phyloP scores from a whole-genome alignment of 2,329 filamentous ascomycete genomes.

The Fusarium foetens region DNA sequence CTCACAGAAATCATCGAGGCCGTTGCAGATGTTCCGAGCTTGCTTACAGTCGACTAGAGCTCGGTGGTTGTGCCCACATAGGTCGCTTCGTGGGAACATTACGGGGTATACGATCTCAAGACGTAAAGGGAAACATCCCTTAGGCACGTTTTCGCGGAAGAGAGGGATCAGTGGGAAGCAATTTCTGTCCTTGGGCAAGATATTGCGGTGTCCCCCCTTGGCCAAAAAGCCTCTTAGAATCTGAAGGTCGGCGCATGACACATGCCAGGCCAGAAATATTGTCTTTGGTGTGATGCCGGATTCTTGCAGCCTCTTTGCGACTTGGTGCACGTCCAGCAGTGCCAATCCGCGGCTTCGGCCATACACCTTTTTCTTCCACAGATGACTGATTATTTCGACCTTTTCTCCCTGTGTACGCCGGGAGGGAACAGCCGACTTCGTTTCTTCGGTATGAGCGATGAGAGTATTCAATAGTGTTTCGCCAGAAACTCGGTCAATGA shows the following conservation, averaged over 20 bases:
- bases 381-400: neutral
- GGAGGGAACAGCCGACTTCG: neutral
- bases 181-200: neutral
- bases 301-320: neutral
- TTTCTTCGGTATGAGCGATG: neutral
- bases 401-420: neutral
- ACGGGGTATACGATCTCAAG: neutral
- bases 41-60: neutral
- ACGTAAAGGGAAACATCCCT: neutral
- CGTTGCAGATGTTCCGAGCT: neutral
- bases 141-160: neutral
- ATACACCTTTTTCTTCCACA: neutral
- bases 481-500: neutral
- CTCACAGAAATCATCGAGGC: neutral
- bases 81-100: neutral
- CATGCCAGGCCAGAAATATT: neutral
- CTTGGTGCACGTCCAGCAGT: neutral
- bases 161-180: neutral
- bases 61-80: neutral
- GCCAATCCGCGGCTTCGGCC: neutral
- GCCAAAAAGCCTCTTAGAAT: neutral
- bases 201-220: neutral
- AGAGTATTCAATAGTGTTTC: neutral
- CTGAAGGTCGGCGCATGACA: neutral
- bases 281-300: neutral